Base-by-base conservation (phyloP, 441 rosid species). In the Adansonia gregorii region DNA sequence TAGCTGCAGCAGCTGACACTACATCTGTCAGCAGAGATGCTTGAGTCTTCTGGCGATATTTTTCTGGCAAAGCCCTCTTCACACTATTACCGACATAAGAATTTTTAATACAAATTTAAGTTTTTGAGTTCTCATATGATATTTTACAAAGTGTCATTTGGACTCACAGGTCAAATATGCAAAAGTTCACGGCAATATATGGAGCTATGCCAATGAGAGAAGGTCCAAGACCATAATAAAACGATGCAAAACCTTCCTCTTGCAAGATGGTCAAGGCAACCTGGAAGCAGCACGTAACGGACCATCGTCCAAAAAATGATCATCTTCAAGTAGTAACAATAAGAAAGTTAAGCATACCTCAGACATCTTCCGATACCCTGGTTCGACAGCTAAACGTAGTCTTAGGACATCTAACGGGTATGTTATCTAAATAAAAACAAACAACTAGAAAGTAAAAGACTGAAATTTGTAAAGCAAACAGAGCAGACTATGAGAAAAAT, bases 151-250 rank as follows among this genome's bases (percentile, higher is more conserved):
- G 22, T 27, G 70, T 64, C 58, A 76, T 54, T 54, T 11, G 72
- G 72, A 87, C 99, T 91, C 88, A 96, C 99, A 96, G 83, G 85
- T 96, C 98, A 86, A 96, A 96, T 68, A 90, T 85, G 81, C 99
- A 94, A 85, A 96, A 96, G 91, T 96, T 96, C 78, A 94, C 88
- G 10, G 99, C 98, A 85, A 96, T 96, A 76, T 96, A 94, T 51
- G 98, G 98, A 74, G 98, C 98, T 81, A 96, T 96, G 88, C 98
- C 82, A 59, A 96, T 80, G 70, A 96, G 97, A 74, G 99, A 92
- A 73, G 98, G 98, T 79, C 98, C 98, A 17, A 96, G 98, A 78
- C 98, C 98, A 58, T 90, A 88, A 83, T 94, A 96, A 81, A 94
- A 94, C 35, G 98, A 92, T 74, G 90, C 91, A 61, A 90, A 60